Evolutionary conservation across 31 red algal genomes (phyloP), one percentile per base, ranked within the genome.

Genomic region (Asparagopsis taxiformis): DNA sequence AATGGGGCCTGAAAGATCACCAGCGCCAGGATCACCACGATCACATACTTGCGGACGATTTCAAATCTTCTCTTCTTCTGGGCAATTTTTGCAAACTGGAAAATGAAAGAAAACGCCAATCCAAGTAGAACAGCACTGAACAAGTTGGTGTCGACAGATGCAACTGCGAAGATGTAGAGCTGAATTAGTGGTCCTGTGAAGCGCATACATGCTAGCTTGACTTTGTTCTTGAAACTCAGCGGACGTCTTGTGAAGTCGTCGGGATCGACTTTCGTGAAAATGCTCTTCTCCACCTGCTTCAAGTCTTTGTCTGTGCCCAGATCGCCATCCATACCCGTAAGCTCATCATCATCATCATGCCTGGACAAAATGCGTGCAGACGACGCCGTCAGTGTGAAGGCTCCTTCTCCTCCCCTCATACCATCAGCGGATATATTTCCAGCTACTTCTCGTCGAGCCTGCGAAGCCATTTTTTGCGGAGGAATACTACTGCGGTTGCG

Each of bases 1-100:
- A 84, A 84, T 0, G 80, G 80, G 29, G 80, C 80, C 51, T 84
- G 80, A 51, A 52, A 84, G n/a, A 70, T 51, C 26, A 84, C 80
- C 35, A 74, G 25, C 11, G 68, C 68, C 31, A 84, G n/a, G 51
- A 84, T 52, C 7, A 65, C 68, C 0, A 54, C 10, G 19, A 84
- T 39, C 11, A 74, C 68, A 70, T 84, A 84, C 13, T 29, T 22
- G 20, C 80, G 80, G 5, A 84, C 54, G 54, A 74, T 49, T 26
- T 25, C 57, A 21, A 82, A 82, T 44, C 77, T 44, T 9, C 23
- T 60, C 26, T 58, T 49, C 51, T 70, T 68, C 28, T 64, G 48
- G 16, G 61, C 31, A 2, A 69, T 19, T 56, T 82, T 70, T 34
- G 77, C 55, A 32, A 82, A 82, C 30, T 82, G 77, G 37, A 82